Evolutionary conservation across 2,329 filamentous ascomycete species (phyloP).

Genomic region (Pseudopyrenochaeta lycopersici): DNA sequence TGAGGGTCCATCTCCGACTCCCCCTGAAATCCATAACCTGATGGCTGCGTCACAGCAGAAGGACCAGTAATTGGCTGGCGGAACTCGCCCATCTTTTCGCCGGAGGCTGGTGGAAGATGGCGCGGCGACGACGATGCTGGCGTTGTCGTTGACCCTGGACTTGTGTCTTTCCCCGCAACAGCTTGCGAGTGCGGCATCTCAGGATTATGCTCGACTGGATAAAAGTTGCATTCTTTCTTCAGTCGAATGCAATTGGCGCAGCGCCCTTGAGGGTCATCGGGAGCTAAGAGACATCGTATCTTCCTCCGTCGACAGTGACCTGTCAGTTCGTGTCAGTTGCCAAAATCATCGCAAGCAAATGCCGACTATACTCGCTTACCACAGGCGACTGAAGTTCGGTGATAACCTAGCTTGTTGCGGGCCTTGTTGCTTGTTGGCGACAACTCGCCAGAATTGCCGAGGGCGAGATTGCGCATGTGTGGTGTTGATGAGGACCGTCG

Average conservation of each 20-base stretch:
- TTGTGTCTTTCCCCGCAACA: constrained; percentile 55
- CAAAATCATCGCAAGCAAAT: not conserved
- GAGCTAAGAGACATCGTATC: constrained; percentile 85
- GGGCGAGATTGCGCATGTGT: constrained; percentile 55
- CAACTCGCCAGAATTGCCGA: constrained; percentile 51
- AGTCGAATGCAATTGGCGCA: constrained; percentile 93
- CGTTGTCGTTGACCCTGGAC: constrained; percentile 52
- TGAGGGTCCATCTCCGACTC: constrained; percentile 40
- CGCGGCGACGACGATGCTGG: constrained; percentile 61
- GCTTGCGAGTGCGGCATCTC: constrained; percentile 57
- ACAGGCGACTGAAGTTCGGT: constrained; percentile 93
- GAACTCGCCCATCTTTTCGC: constrained; percentile 45
- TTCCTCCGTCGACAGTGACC: constrained; percentile 93
- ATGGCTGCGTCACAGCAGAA: constrained; percentile 18
- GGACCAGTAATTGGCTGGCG: constrained; percentile 33
- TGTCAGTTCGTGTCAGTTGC: constrained; percentile 52
- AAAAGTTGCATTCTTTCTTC: constrained; percentile 94
- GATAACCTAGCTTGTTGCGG: constrained; percentile 94
- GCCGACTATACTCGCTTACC: constrained; percentile 69
- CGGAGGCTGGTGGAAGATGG: constrained; percentile 30
- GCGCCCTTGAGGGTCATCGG: constrained; percentile 75
- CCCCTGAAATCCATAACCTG: constrained; percentile 34
- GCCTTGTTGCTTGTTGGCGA: constrained; percentile 69
- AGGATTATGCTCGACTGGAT: constrained; percentile 81
- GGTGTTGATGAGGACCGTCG: constrained; percentile 58